phyloP scores from a whole-genome alignment of 169 alveolate species.

The Fabrea salina region DNA sequence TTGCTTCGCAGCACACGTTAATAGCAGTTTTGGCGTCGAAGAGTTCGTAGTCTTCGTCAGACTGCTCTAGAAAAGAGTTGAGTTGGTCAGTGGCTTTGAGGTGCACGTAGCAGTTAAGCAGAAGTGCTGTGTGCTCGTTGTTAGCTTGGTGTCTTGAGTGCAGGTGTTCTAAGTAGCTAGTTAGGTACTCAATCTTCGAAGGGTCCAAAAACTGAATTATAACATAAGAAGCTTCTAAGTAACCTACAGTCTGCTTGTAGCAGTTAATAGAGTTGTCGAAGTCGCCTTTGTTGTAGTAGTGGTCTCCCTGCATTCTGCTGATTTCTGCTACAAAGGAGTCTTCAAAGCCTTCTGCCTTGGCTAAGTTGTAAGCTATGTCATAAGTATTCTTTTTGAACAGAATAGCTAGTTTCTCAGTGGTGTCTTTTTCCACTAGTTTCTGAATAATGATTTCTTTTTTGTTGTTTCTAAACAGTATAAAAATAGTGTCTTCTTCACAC shows the following conservation, averaged over 20 bases:
- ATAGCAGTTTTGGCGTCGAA: conserved; percentile 54
- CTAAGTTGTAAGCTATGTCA: conserved; percentile 46
- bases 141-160: conserved; percentile 45
- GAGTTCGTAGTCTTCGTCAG: conserved; percentile 38
- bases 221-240: conserved; percentile 50
- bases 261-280: conserved; percentile 38
- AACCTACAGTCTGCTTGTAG: conserved; percentile 46
- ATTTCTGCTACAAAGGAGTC: conserved; percentile 49
- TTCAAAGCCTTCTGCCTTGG: conserved; percentile 38
- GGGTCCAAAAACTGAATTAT: conserved; percentile 48
- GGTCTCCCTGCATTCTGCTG: conserved; percentile 46
- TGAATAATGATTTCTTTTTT: conserved; percentile 29
- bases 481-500: conserved; percentile 31
- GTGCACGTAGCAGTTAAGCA: conserved; percentile 49
- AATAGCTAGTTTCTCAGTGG: conserved; percentile 38
- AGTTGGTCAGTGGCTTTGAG: conserved; percentile 33
- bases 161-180: conserved; percentile 39
- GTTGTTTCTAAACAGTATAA: conserved; percentile 22
- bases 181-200: conserved; percentile 44
- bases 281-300: conserved; percentile 37
- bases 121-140: conserved; percentile 50
- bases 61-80: conserved; percentile 35
- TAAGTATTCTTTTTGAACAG: conserved; percentile 40
- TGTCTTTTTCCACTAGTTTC: conserved; percentile 44
- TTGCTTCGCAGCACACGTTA: conserved; percentile 41